phyloP scores from a whole-genome alignment of 257 asterid genomes.

The Solanum tarijense region DNA sequence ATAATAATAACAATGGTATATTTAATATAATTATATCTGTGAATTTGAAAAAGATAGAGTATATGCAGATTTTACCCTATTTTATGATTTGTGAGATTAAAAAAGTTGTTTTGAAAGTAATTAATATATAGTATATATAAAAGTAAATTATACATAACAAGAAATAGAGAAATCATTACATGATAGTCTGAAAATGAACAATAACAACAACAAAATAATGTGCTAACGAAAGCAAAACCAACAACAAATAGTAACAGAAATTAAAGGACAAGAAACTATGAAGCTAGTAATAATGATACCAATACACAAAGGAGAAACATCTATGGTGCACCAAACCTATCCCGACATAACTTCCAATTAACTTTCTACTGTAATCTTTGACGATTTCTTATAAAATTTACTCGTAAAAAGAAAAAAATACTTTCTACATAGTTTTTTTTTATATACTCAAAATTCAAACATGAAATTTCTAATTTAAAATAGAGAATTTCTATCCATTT shows the following conservation, averaged over 20 bases:
- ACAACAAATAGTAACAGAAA: not conserved
- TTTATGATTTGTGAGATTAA: not conserved
- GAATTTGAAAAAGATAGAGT: fast-evolving
- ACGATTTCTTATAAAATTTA: too few relatives aligned
- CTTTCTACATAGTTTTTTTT: too few relatives aligned
- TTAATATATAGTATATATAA: too few relatives aligned
- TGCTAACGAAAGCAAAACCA: not conserved
- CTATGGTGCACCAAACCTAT: not conserved
- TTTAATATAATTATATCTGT: not conserved
- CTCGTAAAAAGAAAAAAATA: too few relatives aligned
- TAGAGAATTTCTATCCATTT: not conserved
- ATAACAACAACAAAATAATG: not conserved
- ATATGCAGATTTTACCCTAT: fast-evolving
- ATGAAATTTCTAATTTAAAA: not conserved
- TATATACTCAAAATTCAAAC: too few relatives aligned
- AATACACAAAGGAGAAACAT: not conserved
- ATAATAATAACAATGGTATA: not conserved
- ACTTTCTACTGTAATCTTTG: not conserved
- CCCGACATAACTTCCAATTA: not conserved
- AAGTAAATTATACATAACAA: not conserved
- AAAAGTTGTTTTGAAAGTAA: too few relatives aligned
- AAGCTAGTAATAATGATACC: not conserved
- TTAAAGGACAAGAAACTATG: not conserved
- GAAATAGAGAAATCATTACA: not conserved
- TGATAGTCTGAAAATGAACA: too few relatives aligned